Conservation (phyloP, 192 early-diverging fungal genomes). For the Dispira simplex region DNA sequence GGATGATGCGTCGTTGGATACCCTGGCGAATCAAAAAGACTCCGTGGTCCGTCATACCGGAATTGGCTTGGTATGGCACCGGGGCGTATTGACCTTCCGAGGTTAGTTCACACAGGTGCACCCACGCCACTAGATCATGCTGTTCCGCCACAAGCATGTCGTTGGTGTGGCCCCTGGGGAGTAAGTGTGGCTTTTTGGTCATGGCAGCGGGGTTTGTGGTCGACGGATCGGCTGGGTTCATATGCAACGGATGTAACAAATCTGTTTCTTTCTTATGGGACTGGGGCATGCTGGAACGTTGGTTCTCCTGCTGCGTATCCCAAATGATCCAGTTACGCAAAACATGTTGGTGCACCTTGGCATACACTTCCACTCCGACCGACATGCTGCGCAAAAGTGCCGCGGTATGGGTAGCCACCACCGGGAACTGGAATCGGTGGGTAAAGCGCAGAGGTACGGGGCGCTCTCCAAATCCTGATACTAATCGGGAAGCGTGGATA, state of each 20-base stretch:
- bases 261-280: no score
- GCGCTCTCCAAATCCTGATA: constrained; percentile 21
- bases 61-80: constrained; percentile 31
- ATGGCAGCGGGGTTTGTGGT: no score
- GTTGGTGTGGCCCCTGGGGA: constrained; percentile 31
- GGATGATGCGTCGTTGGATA: constrained; percentile 46
- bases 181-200: constrained; percentile 15
- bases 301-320: constrained; percentile 23
- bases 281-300: not conserved
- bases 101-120: constrained; percentile 47
- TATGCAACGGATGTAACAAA: no score
- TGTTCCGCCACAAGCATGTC: constrained; percentile 44
- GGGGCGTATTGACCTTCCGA: constrained; percentile 43
- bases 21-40: constrained; percentile 58
- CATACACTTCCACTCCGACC: constrained; percentile 21
- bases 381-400: constrained; percentile 2
- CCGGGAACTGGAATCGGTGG: constrained; percentile 22
- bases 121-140: constrained; percentile 47
- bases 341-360: constrained; percentile 14
- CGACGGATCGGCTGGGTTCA: no score
- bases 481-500: not conserved
- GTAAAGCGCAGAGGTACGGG: constrained; percentile 22
- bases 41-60: constrained; percentile 22
- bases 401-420: constrained; percentile 16
- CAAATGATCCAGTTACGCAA: constrained; percentile 25